phyloP scores from a whole-genome alignment of 1,284 basidiomycete genomes.

The Rhodotorula sp. region DNA sequence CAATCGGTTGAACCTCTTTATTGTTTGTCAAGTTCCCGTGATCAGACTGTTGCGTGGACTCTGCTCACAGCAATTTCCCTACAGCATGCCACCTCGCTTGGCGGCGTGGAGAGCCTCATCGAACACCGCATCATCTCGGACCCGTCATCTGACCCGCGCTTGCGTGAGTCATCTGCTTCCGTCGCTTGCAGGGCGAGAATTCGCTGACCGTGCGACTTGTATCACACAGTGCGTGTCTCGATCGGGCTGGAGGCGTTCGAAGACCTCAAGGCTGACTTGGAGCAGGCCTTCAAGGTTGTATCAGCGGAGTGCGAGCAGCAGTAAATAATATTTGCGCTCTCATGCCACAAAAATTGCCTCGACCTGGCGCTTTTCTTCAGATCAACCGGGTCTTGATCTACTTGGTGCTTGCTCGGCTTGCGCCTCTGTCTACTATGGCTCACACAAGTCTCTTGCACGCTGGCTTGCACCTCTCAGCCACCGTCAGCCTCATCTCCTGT shows the following conservation, averaged over 20 bases:
- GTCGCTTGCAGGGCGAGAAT: background rate
- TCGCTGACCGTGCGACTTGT: background rate
- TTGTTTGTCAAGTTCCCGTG: conserved; percentile 57
- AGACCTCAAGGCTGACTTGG: conserved; percentile 50
- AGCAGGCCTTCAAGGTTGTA: conserved; percentile 43
- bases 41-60: no score
- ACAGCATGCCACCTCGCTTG: conserved; percentile 82
- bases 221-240: conserved; percentile 63
- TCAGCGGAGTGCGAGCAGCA: no score
- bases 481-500: no score
- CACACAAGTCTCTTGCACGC: no score
- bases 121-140: conserved; percentile 76
- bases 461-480: no score
- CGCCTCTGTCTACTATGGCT: no score
- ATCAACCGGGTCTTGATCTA: no score
- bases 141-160: conserved; percentile 64
- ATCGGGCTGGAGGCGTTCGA: conserved; percentile 77
- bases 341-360: no score
- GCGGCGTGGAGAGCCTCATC: conserved; percentile 83
- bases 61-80: background rate
- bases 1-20: conserved; percentile 66
- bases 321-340: no score
- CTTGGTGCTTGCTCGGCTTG: no score
- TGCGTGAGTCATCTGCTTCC: conserved; percentile 48
- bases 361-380: no score